These are phyloP conservation scores for Fragaria vesca DNA, from an alignment of 306 rosid species.

Conservation along the genomic window DNA sequence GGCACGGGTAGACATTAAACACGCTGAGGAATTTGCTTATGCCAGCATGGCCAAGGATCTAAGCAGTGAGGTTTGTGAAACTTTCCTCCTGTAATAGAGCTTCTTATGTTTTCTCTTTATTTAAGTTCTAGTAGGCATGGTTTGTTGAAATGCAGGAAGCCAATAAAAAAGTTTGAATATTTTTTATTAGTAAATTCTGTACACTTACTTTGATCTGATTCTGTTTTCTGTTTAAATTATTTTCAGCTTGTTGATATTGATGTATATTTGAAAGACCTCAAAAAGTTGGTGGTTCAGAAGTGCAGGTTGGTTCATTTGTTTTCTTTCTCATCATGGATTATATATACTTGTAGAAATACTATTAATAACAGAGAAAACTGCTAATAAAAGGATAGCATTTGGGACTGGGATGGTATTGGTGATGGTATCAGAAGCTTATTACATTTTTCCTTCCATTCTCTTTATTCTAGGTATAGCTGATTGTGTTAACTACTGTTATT, in stretches of 20 bases:
- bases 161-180: neutral
- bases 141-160: neutral
- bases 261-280: conserved; percentile 59
- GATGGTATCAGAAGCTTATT: neutral
- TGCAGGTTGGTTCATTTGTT: conserved; percentile 59
- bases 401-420: neutral
- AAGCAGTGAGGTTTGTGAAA: conserved; percentile 63
- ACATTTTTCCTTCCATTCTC: neutral
- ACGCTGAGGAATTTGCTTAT: conserved; percentile 76
- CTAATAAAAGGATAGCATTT: neutral
- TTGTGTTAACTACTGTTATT: neutral
- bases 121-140: neutral
- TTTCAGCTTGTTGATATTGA: conserved; percentile 70
- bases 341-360: neutral
- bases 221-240: neutral
- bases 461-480: neutral
- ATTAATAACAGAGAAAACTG: neutral
- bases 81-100: conserved; percentile 5
- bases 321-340: neutral
- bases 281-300: conserved; percentile 61
- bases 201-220: neutral
- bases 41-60: conserved; percentile 68
- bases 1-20: conserved; percentile 62
- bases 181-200: neutral
- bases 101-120: neutral